A percentile compares a stretch with the other conserved stretches of the same genome.
phyloP scores from a whole-genome alignment of 805 yeast genomes.

The Komagataella mondaviorum region DNA sequence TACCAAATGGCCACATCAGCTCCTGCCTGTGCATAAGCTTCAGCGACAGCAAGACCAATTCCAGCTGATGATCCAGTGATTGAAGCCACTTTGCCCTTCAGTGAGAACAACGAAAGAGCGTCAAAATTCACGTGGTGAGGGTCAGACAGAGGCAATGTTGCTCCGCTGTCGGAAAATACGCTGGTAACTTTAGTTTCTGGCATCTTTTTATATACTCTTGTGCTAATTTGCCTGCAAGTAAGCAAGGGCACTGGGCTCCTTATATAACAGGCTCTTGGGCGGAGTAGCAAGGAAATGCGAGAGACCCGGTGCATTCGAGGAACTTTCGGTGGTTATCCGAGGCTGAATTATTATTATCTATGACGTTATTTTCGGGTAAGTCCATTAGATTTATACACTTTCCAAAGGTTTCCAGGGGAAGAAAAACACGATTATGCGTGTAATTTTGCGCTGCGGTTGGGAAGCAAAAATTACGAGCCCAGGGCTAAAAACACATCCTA shows the following conservation, averaged over 20 bases:
- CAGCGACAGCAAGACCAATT: conserved; percentile 71
- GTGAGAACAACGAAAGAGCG: conserved; percentile 37
- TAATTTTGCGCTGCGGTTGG: background rate
- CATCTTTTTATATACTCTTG: background rate
- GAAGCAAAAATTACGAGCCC: background rate
- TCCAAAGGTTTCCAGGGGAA: background rate
- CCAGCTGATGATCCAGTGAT: conserved; percentile 81
- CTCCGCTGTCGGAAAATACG: background rate
- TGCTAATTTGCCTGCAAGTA: background rate
- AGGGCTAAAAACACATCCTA: background rate
- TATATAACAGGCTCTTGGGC: background rate
- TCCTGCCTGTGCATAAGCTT: conserved; percentile 77
- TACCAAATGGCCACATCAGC: conserved; percentile 70
- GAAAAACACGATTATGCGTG: background rate
- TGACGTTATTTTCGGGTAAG: background rate
- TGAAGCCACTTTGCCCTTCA: conserved; percentile 76
- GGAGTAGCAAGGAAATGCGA: background rate
- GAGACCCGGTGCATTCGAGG: background rate
- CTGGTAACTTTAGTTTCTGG: background rate
- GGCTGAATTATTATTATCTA: background rate
- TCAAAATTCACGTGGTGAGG: background rate
- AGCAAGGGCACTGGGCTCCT: background rate
- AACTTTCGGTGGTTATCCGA: background rate
- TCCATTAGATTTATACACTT: background rate
- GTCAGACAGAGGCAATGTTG: background rate